Base-by-base conservation (phyloP, 192 early-diverging fungal species). In the Podila epicladia region DNA sequence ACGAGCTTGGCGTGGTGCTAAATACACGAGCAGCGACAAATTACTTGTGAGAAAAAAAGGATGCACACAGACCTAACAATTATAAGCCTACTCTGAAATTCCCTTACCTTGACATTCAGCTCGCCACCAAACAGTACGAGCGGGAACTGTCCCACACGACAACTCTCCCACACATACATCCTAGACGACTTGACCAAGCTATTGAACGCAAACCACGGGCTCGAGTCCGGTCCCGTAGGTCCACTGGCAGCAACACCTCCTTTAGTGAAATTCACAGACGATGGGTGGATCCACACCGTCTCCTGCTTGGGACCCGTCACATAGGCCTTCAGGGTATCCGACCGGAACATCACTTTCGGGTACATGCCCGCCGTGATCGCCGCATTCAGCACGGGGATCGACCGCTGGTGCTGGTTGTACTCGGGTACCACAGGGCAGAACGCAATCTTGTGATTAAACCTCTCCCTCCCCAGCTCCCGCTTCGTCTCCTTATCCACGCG, bases 361-460 rank as follows among this genome's bases (percentile, higher is more conserved):
- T 94, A 96, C 72, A 98, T 82, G 8, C 94, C 96, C 8, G 96
- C 96, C 41, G 92, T 82, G 24, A 97, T 66, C 2, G 92, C 86
- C 4, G 94, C 91, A 62, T 93, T 93, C 49, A 97, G 71, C 9
- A 98, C 75, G 26, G 86, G 69, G 11, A 74, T 67, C 19, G 82
- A 75, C 4, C 80, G 49, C 11, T 82, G 62, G 67, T 86, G 60
- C n/a, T 60, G 45, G 57, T 89, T 84, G 48, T 89, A 86, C 37
- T 70, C 62, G 17, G 58, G 28, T 2, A 84, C 84, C 35, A 86
- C 55, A 1, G 73, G 73, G 31, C 86, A 89, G 38, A 88, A 75
- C 35, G 67, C 58, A 19, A 76, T 73, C 29, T 50, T 20, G 13
- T 73, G 74, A n/a, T 64, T 70, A 57, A 78, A 74, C 33, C 74